Evolutionary conservation across 345 rosid species (phyloP), one percentile per base, ranked within the genome.

Genomic region (Eucalyptus marginata): DNA sequence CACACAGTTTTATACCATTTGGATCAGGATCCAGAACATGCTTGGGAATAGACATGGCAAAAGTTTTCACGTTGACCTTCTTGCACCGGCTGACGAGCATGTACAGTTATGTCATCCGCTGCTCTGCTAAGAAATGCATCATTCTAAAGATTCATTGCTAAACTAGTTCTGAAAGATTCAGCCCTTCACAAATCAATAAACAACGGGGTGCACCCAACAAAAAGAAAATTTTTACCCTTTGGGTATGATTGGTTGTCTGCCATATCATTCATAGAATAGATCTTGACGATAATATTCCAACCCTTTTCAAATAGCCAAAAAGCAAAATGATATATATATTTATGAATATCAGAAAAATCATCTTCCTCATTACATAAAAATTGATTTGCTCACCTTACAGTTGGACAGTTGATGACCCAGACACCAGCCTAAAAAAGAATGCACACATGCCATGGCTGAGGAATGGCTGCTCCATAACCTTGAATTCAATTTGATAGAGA

Each of bases 1-100:
- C 95, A 16, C 93, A 89, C 84, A 91, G 93, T 89, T 95, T 91
- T 85, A 89, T 95, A 88, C 94, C 96, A 17, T 95, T 95, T 51
- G 96, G 95, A 46, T 92, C 93, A 50, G 95, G 95, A 66, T 91
- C 93, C 6, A 90, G 95, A 90, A 94, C 94, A 68, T 92, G 95
- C 90, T 47, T 94, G 29, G 46, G 94, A 93, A 68, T 92, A 89
- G 90, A 92, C 87, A 94, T 94, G 95, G 95, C 94, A 3, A 94
- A 90, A 90, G 90, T 93, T 86, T 92, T 92, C 43, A 89, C 93
- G 93, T 33, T 93, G 91, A 91, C 90, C 44, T 94, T 94, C 88
- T 87, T 95, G 49, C 95, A 92, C 86, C 81, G 93, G 79, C 84
- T 95, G 44, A 91, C 94, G 13, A 89, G 92, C 62, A 90, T 93